Percentiles rank a stretch among this genome's conserved stretches.
These are phyloP conservation scores for Vaccinium vitisidaea DNA, from an alignment of 148 eudicot genomes.

Conservation along the genomic window DNA sequence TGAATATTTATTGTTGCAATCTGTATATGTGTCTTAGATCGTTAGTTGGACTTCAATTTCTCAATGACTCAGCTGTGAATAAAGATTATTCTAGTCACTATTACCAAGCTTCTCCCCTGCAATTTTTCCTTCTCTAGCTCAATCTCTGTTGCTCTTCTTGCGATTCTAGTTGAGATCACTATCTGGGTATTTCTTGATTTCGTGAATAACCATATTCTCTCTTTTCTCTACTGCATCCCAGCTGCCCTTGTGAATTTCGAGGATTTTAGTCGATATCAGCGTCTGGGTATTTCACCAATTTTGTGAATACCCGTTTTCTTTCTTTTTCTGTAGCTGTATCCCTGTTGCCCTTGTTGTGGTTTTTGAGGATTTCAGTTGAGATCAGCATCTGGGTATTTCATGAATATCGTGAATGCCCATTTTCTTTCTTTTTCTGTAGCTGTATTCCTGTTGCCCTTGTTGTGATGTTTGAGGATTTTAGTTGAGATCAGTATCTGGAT, in stretches of 20 bases:
- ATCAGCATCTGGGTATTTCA: not conserved
- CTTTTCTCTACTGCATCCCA: no score
- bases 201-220: no score
- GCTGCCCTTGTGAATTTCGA: no score
- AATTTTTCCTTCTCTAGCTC: not conserved
- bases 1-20: not conserved
- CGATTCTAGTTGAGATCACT: no score
- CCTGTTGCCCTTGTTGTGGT: not conserved
- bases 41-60: not conserved
- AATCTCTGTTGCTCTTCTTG: no score
- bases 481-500: conserved; percentile 31
- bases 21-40: not conserved
- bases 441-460: not conserved
- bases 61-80: not conserved
- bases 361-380: not conserved
- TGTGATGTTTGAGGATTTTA: conserved; percentile 13
- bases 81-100: not conserved
- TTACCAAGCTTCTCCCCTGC: not conserved
- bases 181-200: no score
- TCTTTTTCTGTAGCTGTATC: not conserved
- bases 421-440: not conserved
- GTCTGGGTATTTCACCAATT: not conserved
- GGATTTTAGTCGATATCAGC: not conserved
- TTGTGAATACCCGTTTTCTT: not conserved
- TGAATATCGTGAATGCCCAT: not conserved